phyloP scores from a whole-genome alignment of 140 eudicot species.

The Cichorium intybus region DNA sequence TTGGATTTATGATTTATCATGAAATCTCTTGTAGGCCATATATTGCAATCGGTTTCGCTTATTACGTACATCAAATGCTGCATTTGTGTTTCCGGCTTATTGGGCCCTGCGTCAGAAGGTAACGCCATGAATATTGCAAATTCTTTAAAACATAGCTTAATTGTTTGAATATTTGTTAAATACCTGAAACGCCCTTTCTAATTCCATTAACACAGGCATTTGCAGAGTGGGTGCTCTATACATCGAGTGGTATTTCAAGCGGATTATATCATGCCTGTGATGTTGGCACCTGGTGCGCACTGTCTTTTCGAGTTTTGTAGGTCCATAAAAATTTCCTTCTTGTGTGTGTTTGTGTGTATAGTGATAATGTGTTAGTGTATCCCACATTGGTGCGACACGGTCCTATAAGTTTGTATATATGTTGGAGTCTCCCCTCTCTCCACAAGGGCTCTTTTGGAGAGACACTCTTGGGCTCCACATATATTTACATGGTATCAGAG shows the following conservation, averaged over 20 bases:
- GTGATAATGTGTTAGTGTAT: no score
- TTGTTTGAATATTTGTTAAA: background rate
- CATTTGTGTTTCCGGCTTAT: constrained; percentile 87
- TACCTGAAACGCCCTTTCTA: background rate
- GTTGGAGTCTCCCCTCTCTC: no score
- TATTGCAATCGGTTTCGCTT: constrained; percentile 72
- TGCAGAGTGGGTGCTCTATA: constrained; percentile 89
- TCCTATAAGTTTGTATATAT: no score
- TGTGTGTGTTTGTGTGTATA: no score
- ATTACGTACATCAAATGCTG: constrained; percentile 89
- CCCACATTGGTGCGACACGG: no score
- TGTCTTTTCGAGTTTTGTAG: constrained; percentile 68
- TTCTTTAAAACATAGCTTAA: background rate
- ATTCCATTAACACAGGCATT: constrained; percentile 50
- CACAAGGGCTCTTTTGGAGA: no score
- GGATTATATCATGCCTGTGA: constrained; percentile 92
- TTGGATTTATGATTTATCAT: constrained; percentile 10
- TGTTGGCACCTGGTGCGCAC: constrained; percentile 87
- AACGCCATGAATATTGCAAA: background rate
- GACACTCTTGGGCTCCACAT: no score
- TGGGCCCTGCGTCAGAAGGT: constrained; percentile 91
- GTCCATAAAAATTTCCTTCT: no score
- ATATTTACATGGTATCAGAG: no score
- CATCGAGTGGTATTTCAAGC: constrained; percentile 82
- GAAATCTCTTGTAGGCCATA: constrained; percentile 65